These are phyloP conservation scores for Excoecaria cochinchinensis DNA, from an alignment of 345 rosid species.

Conservation along the genomic window DNA sequence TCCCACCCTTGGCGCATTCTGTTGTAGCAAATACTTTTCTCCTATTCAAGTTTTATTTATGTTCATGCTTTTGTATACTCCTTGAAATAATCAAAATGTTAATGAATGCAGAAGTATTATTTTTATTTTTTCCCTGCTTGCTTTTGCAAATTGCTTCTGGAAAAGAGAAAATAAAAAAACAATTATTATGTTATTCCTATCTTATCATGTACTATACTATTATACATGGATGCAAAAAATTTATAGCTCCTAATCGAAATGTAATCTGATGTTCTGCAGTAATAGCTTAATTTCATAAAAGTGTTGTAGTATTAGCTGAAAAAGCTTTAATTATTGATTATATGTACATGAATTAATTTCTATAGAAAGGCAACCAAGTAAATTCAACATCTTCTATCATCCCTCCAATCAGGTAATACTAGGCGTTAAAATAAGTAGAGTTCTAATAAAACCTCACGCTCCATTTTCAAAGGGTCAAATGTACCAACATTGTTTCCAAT, in stretches of 20 bases:
- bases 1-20: not conserved
- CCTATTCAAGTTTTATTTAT: not conserved
- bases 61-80: not conserved
- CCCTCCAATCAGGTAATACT: not conserved
- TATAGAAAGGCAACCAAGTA: not conserved
- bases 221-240: too few relatives aligned
- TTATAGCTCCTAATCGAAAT: too few relatives aligned
- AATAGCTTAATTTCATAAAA: too few relatives aligned
- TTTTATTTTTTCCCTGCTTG: not conserved
- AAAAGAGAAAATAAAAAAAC: not conserved
- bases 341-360: too few relatives aligned
- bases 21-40: not conserved
- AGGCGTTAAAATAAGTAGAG: not conserved
- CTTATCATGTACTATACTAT: too few relatives aligned
- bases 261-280: too few relatives aligned
- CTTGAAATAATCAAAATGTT: not conserved
- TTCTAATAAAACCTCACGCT: not conserved
- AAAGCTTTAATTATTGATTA: not conserved
- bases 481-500: not conserved
- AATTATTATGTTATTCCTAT: not conserved
- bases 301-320: not conserved
- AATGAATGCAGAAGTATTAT: not conserved
- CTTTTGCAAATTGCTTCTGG: not conserved
- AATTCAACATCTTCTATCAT: not conserved
- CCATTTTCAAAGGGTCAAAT: not conserved